Base-by-base conservation (phyloP, 805 yeast species). In the Yarrowia hollandica region DNA sequence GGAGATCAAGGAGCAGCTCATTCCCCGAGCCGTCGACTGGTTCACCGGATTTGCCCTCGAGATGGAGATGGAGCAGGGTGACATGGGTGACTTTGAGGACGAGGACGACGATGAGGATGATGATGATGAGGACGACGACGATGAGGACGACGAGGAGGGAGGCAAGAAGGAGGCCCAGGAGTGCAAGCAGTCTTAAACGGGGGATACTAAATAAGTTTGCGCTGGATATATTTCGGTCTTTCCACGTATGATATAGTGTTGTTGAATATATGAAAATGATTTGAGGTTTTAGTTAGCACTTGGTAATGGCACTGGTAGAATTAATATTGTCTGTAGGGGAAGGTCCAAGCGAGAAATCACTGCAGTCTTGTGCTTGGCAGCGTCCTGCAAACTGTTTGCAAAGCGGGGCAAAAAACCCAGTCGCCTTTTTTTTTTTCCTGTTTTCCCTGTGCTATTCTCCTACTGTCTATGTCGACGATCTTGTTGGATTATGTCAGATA, bases 11-110 rank as follows among this genome's bases (percentile, higher is more conserved):
- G 98, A 94, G 73, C 88, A 94, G 73, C 81, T 94, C 70, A 85
- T 94, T 63, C 97, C 98, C 63, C 84, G 97, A 71, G 98, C 98
- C 56, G 82, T 94, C 68, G 98, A 92, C 72, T 94, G 99, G 98
- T 94, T 90, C 73, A 92, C 99, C 9, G 99, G 99, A 48, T 90
- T 90, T 64, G 99, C 99, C 21, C 80, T 92, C 61, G 96, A 88
- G 60, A 88, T 81, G 69, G 86, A 81, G 64, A 88, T 81, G 69
- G 86, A 81, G 64, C 82, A 77, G 50, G 77, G 75, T 62, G 80
- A 80, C 30, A 88, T 79, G 37, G 81, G 77, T 19, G 82, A 81
- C 12, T 90, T 79, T 9, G 88, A 81, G 15, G 82, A 76, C 18
- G 85, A 79, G 2, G 85, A 79, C 4, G 84, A 80, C 11, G 83